Evolutionary conservation across 331 rosid species (phyloP), one percentile per base, ranked within the genome.

Genomic region (Arachis monticola): DNA sequence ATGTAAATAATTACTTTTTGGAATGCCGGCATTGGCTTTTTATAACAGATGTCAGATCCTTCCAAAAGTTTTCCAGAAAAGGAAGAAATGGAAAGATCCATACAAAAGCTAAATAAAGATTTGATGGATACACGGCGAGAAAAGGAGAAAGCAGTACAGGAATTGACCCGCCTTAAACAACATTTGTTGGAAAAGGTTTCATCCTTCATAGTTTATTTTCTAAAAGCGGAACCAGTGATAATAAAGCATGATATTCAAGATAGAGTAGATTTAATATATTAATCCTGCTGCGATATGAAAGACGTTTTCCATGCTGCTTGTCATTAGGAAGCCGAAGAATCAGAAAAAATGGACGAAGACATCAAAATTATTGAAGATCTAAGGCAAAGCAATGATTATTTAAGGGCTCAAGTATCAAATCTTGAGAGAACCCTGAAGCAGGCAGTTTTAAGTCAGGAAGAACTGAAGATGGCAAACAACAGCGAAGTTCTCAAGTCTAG

Each of bases 341-440:
- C 97, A 42, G 92, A 90, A 79, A 92, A 92, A 80, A 92, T 92
- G 96, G 96, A 92, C 40, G 96, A 92, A 76, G 97, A 92, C 73
- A 85, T 86, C 83, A 90, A 88, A 84, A 75, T 88, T 75, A 92
- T 92, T 66, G 90, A 87, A 74, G 91, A 90, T 68, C 84, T 92
- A 51, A 83, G 88, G 10, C 80, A 87, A 69, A 82, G 74, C 74
- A 90, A 86, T 75, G 84, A 86, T 57, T 78, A 76, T 68, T 88
- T 83, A 76, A 85, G 76, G 77, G 80, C 81, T 58, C 96, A 87
- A 67, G 82, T 87, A 70, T 61, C 85, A 65, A 86, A 81, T 67
- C 80, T 92, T 80, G 94, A 92, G 83, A 90, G 88, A 82, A 77
- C 87, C 35, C 67, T 88, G 77, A 92, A 88, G 84, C 92, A 84